phyloP scores from a whole-genome alignment of 208 protist species.

The Leishmania gerbilli region DNA sequence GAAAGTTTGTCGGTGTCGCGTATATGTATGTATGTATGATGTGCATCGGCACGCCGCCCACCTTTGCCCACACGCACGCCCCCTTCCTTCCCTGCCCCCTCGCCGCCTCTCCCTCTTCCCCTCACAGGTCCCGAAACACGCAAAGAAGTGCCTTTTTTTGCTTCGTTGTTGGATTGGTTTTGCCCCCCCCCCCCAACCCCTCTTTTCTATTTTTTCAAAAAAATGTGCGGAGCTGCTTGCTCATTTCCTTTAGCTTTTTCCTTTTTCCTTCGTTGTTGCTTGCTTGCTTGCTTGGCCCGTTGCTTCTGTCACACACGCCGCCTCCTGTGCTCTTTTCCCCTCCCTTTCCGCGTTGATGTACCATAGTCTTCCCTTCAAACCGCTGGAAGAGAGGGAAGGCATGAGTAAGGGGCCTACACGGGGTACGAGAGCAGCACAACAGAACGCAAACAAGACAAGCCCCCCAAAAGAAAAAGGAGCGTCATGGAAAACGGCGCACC shows the following conservation, averaged over 20 bases:
- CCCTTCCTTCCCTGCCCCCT: no score
- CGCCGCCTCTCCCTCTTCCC: no score
- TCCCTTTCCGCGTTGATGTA: background rate
- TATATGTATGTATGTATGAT: background rate
- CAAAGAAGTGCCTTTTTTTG: background rate
- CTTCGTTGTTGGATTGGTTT: no score
- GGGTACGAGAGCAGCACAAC: background rate
- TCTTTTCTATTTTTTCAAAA: no score
- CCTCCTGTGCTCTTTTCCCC: background rate
- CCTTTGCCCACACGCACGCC: background rate
- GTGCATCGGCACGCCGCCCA: background rate
- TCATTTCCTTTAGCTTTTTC: background rate
- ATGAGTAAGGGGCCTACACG: background rate
- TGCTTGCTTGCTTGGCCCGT: background rate
- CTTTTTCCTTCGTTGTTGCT: constrained; percentile 5
- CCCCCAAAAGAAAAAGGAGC: background rate
- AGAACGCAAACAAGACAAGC: background rate
- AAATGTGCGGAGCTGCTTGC: no score
- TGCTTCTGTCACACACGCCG: background rate
- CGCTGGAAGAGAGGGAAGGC: background rate
- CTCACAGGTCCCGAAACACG: background rate
- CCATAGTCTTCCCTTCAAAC: background rate
- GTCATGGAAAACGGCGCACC: background rate
- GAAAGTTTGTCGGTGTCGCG: background rate
- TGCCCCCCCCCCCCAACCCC: no score